Evolutionary conservation across 768 basidiomycete genomes (phyloP).

Genomic region (Tubosaeta sp.): DNA sequence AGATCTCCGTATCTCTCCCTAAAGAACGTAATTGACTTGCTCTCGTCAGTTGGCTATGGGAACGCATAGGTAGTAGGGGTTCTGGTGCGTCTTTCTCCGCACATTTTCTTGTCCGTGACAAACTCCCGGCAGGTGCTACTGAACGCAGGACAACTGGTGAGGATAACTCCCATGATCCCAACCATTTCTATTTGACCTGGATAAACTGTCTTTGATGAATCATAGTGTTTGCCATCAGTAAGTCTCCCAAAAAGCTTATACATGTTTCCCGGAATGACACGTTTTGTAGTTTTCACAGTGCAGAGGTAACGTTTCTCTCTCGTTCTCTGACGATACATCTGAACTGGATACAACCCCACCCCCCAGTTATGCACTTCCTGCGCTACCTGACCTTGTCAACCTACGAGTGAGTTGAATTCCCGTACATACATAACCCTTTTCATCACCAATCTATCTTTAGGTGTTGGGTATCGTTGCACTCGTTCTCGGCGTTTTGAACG

Average conservation of each 20-base stretch:
- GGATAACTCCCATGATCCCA: conserved; percentile 7
- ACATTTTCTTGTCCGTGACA: background rate
- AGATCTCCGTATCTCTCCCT: conserved; percentile 13
- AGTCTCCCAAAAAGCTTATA: conserved; percentile 6
- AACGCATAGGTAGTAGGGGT: conserved; percentile 43
- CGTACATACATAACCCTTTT: background rate
- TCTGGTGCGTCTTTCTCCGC: conserved; percentile 37
- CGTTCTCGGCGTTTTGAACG: conserved; percentile 45
- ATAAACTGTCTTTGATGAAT: background rate
- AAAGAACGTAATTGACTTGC: background rate
- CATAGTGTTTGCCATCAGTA: conserved; percentile 39
- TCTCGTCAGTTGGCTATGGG: conserved; percentile 48
- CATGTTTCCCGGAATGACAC: background rate
- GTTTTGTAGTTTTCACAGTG: conserved; percentile 39
- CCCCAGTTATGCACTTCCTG: conserved; percentile 38
- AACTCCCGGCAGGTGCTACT: conserved; percentile 37
- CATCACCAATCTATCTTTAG: conserved; percentile 25
- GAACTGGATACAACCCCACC: background rate
- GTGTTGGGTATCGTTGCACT: conserved; percentile 45
- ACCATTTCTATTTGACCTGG: background rate
- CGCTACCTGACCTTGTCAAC: conserved; percentile 38
- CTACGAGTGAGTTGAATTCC: conserved; percentile 39
- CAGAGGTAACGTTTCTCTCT: conserved; percentile 32
- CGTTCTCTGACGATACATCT: background rate
- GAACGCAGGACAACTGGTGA: conserved; percentile 47